Evolutionary conservation across 768 basidiomycete species (phyloP).

Genomic region (Boletus bicolor): DNA sequence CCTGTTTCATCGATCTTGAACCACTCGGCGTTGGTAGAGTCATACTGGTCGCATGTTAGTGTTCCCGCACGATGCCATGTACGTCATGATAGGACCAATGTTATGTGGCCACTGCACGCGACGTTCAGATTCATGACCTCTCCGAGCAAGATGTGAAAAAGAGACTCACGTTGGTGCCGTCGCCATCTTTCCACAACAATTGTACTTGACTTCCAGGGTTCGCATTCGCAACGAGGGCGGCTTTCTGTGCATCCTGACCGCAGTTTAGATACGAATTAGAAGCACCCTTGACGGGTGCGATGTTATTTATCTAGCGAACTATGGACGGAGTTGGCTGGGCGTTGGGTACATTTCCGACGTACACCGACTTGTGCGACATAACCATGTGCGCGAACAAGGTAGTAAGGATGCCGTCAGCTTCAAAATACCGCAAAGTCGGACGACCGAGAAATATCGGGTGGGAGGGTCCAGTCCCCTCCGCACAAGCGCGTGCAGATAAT

Average conservation of each 20-base stretch:
- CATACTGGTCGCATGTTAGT: constrained; percentile 57
- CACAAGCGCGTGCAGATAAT: no score
- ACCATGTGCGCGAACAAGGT: constrained; percentile 39
- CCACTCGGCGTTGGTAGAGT: constrained; percentile 59
- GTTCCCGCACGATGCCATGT: constrained; percentile 62
- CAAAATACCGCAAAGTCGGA: no score
- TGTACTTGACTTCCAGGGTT: constrained; percentile 56
- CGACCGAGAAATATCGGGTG: no score
- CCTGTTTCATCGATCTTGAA: constrained; percentile 68
- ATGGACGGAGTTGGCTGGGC: constrained; percentile 38
- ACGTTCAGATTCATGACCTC: background rate
- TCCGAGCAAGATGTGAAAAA: background rate
- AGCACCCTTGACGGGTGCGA: constrained; percentile 54
- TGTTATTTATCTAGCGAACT: constrained; percentile 43
- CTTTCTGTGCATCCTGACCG: constrained; percentile 50
- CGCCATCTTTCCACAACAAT: constrained; percentile 55
- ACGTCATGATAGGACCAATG: constrained; percentile 69
- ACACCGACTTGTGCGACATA: constrained; percentile 40
- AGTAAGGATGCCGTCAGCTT: no score
- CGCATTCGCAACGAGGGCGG: constrained; percentile 48
- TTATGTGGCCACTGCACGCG: constrained; percentile 48
- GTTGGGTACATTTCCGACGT: constrained; percentile 43
- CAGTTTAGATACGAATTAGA: constrained; percentile 57
- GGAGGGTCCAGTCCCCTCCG: no score
- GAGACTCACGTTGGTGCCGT: constrained; percentile 34